Evolutionary conservation across 306 rosid species (phyloP), one percentile per base, ranked within the genome.

Genomic region (Spatholobus suberectus): DNA sequence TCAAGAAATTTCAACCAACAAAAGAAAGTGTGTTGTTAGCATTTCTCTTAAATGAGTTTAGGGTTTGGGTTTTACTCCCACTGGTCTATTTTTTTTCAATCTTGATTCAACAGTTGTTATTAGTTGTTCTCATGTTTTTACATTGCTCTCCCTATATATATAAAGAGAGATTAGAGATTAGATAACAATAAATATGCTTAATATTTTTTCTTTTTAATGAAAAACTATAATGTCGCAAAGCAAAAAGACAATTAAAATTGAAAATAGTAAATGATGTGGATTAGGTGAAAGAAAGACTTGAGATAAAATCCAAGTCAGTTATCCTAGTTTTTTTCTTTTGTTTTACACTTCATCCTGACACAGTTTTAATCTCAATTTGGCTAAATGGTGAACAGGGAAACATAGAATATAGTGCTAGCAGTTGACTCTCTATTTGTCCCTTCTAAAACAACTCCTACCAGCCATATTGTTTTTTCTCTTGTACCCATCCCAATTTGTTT

Each of bases 391-490:
- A 79, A 59, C 10, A 35, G 26, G 7, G 24, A 76, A 80, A 72
- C 44, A 5, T 81, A 70, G 14, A 80, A 20, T 37, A 34, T 34
- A 77, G 67, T 9, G 49, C 38, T 68, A 70, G 71, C 70, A 70
- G 89, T 86, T 89, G 92, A 89, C 87, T 72, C 69, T 72, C 82
- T 74, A 85, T 67, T 79, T 86, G 88, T 89, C 90, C 66, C 38
- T 82, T 82, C 85, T 68, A 70, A 69, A 82, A 77, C 85, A 79
- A 17, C 88, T 73, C 70, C 62, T 73, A 65, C 47, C 81, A 85
- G 46, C 69, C 76, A 70, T 6, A 5, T 73, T 37, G 40, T 80
- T 82, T 87, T 78, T 86, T 89, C 89, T 27, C 32, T 67, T 73
- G 78, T 44, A 66, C 79, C 86, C 69, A 72, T 84, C 78, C 27